phyloP scores from a whole-genome alignment of 306 rosid genomes.

The Glycine soja region DNA sequence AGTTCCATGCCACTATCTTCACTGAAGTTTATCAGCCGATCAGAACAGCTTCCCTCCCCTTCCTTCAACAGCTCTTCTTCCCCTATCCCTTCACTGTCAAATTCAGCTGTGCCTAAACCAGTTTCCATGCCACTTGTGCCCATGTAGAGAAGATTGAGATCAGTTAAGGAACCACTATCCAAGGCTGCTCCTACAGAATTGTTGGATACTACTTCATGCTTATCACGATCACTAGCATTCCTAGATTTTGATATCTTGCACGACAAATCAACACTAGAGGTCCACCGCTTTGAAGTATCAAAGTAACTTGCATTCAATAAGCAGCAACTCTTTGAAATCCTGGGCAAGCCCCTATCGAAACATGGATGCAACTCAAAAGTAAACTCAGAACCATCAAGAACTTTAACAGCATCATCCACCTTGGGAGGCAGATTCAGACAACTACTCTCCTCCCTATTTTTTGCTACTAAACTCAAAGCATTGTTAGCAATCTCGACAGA shows the following conservation, averaged over 20 bases:
- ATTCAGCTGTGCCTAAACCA: constrained; percentile 21
- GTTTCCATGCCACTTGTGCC: not conserved
- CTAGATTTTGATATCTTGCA: constrained; percentile 40
- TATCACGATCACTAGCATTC: constrained; percentile 32
- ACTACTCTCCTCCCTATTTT: not conserved
- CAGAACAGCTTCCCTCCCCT: constrained; percentile 64
- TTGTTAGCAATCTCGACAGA: constrained; percentile 51
- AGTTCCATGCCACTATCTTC: constrained; percentile 50
- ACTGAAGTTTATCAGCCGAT: constrained; percentile 42
- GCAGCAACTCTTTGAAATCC: constrained; percentile 52
- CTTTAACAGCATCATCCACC: constrained; percentile 40
- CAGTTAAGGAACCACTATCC: constrained; percentile 54
- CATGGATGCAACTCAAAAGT: constrained; percentile 52
- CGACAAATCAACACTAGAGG: constrained; percentile 40
- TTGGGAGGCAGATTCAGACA: constrained; percentile 37
- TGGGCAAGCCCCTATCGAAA: constrained; percentile 43
- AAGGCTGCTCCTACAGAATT: constrained; percentile 42
- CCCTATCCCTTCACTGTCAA: constrained; percentile 30
- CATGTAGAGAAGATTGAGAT: constrained; percentile 29
- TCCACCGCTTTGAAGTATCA: constrained; percentile 26
- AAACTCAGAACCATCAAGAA: constrained; percentile 50
- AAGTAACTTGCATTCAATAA: constrained; percentile 38
- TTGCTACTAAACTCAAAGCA: constrained; percentile 41
- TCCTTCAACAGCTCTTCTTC: constrained; percentile 49
- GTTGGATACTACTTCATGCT: constrained; percentile 33